Base-by-base conservation (phyloP, 768 basidiomycete genomes). In the Mycena belliarum region DNA sequence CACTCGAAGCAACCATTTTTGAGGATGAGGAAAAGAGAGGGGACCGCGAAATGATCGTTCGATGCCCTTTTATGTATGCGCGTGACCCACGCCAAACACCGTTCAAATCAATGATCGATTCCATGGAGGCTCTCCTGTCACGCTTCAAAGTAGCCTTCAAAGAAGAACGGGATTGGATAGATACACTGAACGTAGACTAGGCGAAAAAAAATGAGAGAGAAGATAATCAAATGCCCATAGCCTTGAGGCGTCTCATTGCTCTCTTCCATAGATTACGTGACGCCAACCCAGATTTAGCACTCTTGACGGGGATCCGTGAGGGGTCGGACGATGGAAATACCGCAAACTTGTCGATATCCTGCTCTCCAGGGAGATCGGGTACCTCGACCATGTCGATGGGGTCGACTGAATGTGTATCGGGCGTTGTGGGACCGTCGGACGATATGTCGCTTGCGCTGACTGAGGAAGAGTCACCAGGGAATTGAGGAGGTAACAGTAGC, bases 1-100 rank as follows among this genome's bases (percentile, higher is more conserved):
- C 90, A 69, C 90, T 89, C 60, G 91, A 93, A 44, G 73, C 69
- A 59, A 93, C 91, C 90, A 93, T 88, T 68, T 68, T 79, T 52
- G 21, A 42, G 58, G 49, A 59, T 26, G 47, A 53, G 62, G 55
- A 65, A 57, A 51, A 46, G 67, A 66, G 58, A 57, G 61, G 65
- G 58, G 67, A 70, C 67, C 69, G 62, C 69, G 70, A 37, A 33
- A 15, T 20, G 16, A 35, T 35, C 12, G 33, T 15, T 4, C 33
- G 33, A 32, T 6, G 6, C 12, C 29, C 29, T 32, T 35, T 16
- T 35, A n/a, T 38, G 16, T n/a, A n/a, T n/a, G 15, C 35, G 11
- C 4, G 15, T 10, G 5, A 6, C 12, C 12, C 12, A 35, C 35
- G 35, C 6, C 35, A 35, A 35, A 10, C 35, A n/a, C 37, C 20